A percentile compares a stretch with the other conserved stretches of the same genome.
Evolutionary conservation across 495 filamentous ascomycete genomes (phyloP).

Genomic region (Glonium stellatum): DNA sequence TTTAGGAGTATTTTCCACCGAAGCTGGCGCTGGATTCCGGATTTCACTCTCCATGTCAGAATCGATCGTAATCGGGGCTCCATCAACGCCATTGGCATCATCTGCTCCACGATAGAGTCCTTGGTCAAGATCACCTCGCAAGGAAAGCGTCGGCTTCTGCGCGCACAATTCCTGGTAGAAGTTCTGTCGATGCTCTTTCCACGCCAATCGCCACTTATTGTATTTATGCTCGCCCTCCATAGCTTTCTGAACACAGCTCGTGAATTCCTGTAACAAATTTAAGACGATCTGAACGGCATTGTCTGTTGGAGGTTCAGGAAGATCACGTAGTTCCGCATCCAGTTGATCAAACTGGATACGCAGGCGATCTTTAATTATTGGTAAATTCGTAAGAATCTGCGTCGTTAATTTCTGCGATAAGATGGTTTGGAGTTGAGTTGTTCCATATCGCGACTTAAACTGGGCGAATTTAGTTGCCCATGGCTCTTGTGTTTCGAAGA

Average conservation of each 20-base stretch:
- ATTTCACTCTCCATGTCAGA: background rate
- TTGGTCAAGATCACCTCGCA: background rate
- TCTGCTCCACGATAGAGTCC: background rate
- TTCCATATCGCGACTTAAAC: conserved; percentile 37
- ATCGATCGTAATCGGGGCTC: background rate
- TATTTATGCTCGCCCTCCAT: conserved; percentile 6
- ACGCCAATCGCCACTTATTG: conserved; percentile 3
- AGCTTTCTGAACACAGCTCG: background rate
- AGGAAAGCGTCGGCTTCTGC: background rate
- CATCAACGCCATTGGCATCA: background rate
- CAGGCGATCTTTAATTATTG: conserved; percentile 27
- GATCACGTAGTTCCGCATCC: conserved; percentile 22
- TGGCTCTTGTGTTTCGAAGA: conserved; percentile 36
- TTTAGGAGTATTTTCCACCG: background rate
- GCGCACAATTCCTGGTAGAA: background rate
- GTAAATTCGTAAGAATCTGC: conserved; percentile 33
- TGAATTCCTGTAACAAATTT: background rate
- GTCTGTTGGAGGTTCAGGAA: conserved; percentile 21
- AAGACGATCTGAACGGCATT: conserved; percentile 8
- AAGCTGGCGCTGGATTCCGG: background rate
- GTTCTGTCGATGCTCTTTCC: background rate
- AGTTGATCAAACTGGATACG: conserved; percentile 18
- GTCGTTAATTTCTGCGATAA: conserved; percentile 37
- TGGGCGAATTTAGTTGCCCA: conserved; percentile 35
- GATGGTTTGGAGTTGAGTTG: conserved; percentile 31